Percentiles rank a stretch among this genome's conserved stretches.
Conservation (phyloP, 352 stramenopile species). For the Phytophthora ohioensis region DNA sequence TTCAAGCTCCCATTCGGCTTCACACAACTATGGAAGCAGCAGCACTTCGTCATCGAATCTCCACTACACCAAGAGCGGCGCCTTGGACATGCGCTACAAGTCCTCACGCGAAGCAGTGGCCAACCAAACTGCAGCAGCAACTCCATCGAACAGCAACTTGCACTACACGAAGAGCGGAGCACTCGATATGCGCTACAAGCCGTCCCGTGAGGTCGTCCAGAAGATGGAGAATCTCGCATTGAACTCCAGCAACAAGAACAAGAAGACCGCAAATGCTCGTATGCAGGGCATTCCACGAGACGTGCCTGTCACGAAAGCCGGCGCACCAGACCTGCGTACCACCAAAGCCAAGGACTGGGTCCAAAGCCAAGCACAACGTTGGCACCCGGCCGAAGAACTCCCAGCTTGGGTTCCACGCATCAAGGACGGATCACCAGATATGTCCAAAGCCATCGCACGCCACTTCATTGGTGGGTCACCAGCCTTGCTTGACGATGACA, state of each 20-base stretch:
- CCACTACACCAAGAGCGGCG: slow-evolving; percentile 40
- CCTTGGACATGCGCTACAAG: slow-evolving; percentile 35
- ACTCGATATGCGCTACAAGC: slow-evolving; percentile 43
- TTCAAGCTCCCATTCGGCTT: not conserved
- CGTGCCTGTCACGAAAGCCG: slow-evolving; percentile 37
- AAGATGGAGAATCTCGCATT: slow-evolving; percentile 34
- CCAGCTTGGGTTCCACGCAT: slow-evolving; percentile 35
- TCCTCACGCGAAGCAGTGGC: slow-evolving; percentile 28
- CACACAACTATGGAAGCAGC: slow-evolving; percentile 3
- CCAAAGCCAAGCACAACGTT: slow-evolving; percentile 32
- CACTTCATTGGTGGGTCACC: slow-evolving; percentile 37
- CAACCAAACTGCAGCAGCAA: not conserved
- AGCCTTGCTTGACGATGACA: slow-evolving; percentile 22
- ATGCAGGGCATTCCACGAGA: slow-evolving; percentile 20
- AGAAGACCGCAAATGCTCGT: slow-evolving; percentile 16
- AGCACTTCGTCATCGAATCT: slow-evolving; percentile 10
- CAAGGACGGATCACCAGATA: slow-evolving; percentile 46
- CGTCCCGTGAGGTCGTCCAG: slow-evolving; percentile 28
- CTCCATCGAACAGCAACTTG: slow-evolving; percentile 17
- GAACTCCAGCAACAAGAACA: slow-evolving; percentile 10
- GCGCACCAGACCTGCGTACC: slow-evolving; percentile 37
- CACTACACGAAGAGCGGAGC: slow-evolving; percentile 37
- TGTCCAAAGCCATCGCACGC: slow-evolving; percentile 34
- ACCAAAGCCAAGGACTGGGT: slow-evolving; percentile 39
- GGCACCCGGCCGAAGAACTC: slow-evolving; percentile 32